Base-by-base conservation (phyloP, 2,329 filamentous ascomycete species). In the Trichoderma asperellum region DNA sequence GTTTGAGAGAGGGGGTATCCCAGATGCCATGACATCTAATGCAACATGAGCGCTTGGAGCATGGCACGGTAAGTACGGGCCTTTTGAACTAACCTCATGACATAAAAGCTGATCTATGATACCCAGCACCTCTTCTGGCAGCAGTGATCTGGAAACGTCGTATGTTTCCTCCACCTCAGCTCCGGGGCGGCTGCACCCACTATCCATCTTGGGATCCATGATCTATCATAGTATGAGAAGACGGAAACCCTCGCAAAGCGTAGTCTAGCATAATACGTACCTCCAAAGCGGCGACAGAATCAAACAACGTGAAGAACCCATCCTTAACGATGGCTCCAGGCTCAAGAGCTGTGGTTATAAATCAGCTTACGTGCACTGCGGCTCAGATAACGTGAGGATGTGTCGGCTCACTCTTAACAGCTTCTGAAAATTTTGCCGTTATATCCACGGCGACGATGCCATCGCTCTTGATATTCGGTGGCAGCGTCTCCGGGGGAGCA, bases 141-240 rank as follows among this genome's bases (percentile, higher is more conserved):
- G 83, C 52, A 97, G 82, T 7, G 87, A 83, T 58, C 85, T 84
- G 55, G 87, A 83, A 52, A 94, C 88, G 76, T 97, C 91, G 79
- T 95, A 97, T 62, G 92, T 87, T 72, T 95, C 91, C 70, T 97
- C 92, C 40, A 95, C 87, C n/a, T 89, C 89, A 76, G 97, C 93
- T 35, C 90, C 92, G 8, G 91, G 88, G 24, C 88, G 86, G 7
- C 96, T 84, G 73, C 91, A 94, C 34, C 96, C 96, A 77, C 93
- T 97, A 80, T 99, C 96, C 96, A 99, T 99, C 81, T 98, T 99
- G 0, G 92, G 90, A 77, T 99, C 96, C 93, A 97, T 97, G 75
- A 99, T 97, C 96, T 99, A 75, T 32, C 52, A 11, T 53, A 47
- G 34, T 16, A 49, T 72, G 40, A 67, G 64, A 34, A 73, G 47